phyloP scores from a whole-genome alignment of 2,329 filamentous ascomycete genomes.

The Laburnicola sp. region DNA sequence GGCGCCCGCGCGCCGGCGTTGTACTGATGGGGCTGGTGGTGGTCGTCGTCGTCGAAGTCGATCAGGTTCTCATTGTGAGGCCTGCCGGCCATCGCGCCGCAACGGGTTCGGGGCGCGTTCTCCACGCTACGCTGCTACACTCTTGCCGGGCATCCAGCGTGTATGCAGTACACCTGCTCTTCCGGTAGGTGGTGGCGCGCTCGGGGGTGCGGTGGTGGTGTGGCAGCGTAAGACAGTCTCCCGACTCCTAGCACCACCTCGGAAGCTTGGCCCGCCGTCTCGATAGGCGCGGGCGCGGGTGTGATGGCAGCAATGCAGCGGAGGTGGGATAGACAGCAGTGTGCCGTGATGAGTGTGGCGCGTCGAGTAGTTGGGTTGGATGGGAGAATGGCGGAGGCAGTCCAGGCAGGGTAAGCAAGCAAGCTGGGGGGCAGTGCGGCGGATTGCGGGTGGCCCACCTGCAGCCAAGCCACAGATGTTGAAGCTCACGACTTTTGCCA shows the following conservation, averaged over 20 bases:
- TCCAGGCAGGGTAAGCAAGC: constrained; percentile 4
- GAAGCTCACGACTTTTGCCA: constrained; percentile 13
- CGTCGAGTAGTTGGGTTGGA: background rate
- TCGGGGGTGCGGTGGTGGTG: constrained; percentile 7
- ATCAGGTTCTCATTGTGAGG: constrained; percentile 64
- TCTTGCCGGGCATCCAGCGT: constrained; percentile 31
- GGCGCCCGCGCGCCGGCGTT: constrained; percentile 74
- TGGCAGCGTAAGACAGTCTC: constrained; percentile 6
- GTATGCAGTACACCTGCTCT: constrained; percentile 6
- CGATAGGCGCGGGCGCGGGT: constrained; percentile 11
- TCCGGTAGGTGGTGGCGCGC: constrained; percentile 6
- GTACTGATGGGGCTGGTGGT: constrained; percentile 71
- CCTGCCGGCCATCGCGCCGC: constrained; percentile 56
- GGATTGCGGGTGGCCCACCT: constrained; percentile 6
- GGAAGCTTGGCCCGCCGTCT: constrained; percentile 24
- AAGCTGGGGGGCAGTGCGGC: constrained; percentile 12
- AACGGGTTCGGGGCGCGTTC: constrained; percentile 21
- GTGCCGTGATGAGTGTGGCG: background rate
- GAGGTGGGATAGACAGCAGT: background rate
- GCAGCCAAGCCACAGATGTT: constrained; percentile 10
- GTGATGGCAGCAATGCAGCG: background rate
- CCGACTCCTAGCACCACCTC: constrained; percentile 19
- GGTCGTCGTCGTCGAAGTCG: constrained; percentile 72
- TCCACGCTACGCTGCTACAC: constrained; percentile 28
- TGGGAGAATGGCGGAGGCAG: constrained; percentile 1